phyloP scores from a whole-genome alignment of 2,329 filamentous ascomycete species.

The Ascomycota sp. region DNA sequence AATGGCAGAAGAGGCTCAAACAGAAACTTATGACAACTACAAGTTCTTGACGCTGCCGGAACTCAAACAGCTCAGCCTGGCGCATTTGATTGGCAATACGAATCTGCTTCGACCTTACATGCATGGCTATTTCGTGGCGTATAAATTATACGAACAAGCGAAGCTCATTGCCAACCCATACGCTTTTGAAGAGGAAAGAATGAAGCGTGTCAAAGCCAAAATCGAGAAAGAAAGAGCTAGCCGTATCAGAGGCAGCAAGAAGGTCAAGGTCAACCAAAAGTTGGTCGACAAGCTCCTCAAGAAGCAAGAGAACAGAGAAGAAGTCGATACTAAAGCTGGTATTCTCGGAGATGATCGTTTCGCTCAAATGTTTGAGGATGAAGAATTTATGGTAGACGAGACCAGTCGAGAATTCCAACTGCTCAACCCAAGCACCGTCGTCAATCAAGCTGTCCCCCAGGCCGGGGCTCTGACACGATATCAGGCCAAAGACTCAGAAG shows the following conservation, averaged over 20 bases:
- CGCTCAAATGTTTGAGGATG: slow-evolving; percentile 72
- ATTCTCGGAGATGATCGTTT: slow-evolving; percentile 76
- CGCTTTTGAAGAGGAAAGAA: slow-evolving; percentile 77
- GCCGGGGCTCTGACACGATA: slow-evolving; percentile 16
- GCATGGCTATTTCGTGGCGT: slow-evolving; percentile 96
- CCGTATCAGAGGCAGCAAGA: slow-evolving; percentile 84
- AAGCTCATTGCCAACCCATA: slow-evolving; percentile 84
- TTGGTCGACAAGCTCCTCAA: slow-evolving; percentile 55
- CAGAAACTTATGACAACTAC: slow-evolving; percentile 93
- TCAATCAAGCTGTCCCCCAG: slow-evolving; percentile 12
- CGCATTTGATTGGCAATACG: slow-evolving; percentile 77
- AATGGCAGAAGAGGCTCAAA: slow-evolving; percentile 68
- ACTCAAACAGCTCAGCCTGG: slow-evolving; percentile 64
- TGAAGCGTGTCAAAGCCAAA: slow-evolving; percentile 82
- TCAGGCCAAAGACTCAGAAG: slow-evolving; percentile 20
- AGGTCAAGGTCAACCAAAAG: slow-evolving; percentile 88
- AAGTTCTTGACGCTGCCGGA: slow-evolving; percentile 89
- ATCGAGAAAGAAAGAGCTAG: slow-evolving; percentile 94
- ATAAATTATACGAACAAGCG: slow-evolving; percentile 88
- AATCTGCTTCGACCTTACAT: slow-evolving; percentile 87
- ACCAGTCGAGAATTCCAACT: slow-evolving; percentile 66
- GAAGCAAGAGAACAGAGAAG: slow-evolving; percentile 37
- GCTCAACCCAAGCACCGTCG: slow-evolving; percentile 70
- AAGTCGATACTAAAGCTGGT: slow-evolving; percentile 37
- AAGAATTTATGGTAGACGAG: slow-evolving; percentile 85